A percentile compares a stretch with the other conserved stretches of the same genome.
Evolutionary conservation across 2,329 filamentous ascomycete species (phyloP).

Genomic region (Periconia digitata): DNA sequence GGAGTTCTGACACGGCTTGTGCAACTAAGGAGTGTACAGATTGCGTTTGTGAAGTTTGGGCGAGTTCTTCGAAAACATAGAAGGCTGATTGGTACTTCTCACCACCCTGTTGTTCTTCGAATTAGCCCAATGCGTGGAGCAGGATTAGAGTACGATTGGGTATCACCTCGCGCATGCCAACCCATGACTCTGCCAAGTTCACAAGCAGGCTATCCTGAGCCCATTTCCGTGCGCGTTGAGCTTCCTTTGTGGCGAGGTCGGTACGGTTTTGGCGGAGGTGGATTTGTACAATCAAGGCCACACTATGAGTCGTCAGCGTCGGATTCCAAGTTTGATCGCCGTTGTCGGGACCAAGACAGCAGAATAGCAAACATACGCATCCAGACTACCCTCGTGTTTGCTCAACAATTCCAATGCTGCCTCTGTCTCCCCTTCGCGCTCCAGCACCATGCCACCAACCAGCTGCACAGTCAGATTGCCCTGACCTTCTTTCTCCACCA

Average conservation of each 20-base stretch:
- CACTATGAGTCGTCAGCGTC: slow-evolving; percentile 49
- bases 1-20: slow-evolving; percentile 88
- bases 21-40: slow-evolving; percentile 76
- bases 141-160: not conserved
- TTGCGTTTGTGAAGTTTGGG: slow-evolving; percentile 79
- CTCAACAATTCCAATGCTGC: slow-evolving; percentile 78
- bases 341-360: not conserved
- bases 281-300: slow-evolving; percentile 88
- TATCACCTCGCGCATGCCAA: slow-evolving; percentile 78
- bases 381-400: slow-evolving; percentile 79
- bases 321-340: not conserved
- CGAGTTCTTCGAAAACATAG: slow-evolving; percentile 96
- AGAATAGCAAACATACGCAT: slow-evolving; percentile 58
- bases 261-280: slow-evolving; percentile 88
- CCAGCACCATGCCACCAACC: slow-evolving; percentile 77
- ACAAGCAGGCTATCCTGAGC: slow-evolving; percentile 92
- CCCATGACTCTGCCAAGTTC: slow-evolving; percentile 94
- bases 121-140: slow-evolving; percentile 22
- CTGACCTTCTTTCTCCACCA: slow-evolving; percentile 68
- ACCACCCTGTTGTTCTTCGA: slow-evolving; percentile 66
- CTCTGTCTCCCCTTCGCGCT: slow-evolving; percentile 78
- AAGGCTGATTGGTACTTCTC: slow-evolving; percentile 96
- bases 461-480: slow-evolving; percentile 78
- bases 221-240: slow-evolving; percentile 83
- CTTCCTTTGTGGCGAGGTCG: slow-evolving; percentile 89